phyloP scores from a whole-genome alignment of 768 basidiomycete genomes.

The Leccinum uliginosum region DNA sequence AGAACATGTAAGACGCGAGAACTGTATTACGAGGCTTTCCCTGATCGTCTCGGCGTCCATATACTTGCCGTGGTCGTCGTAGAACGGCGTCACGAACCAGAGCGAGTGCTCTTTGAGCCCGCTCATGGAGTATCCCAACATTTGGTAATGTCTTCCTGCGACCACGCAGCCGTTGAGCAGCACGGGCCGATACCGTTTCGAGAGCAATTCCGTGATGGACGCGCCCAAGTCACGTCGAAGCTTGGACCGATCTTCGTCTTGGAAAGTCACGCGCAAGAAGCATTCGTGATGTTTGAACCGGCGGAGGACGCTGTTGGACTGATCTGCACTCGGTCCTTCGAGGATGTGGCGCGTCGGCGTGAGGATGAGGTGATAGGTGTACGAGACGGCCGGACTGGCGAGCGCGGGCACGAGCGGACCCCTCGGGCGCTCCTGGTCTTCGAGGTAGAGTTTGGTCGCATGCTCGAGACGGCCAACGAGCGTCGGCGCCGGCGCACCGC shows the following conservation, averaged over 20 bases:
- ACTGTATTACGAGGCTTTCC: conserved; percentile 29
- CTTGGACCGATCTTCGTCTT: conserved; percentile 41
- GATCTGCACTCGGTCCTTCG: conserved; percentile 37
- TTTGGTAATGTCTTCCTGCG: conserved; percentile 42
- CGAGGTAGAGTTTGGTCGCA: conserved; percentile 17
- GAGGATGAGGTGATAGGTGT: conserved; percentile 36
- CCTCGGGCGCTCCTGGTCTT: conserved; percentile 23
- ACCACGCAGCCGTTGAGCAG: conserved; percentile 34
- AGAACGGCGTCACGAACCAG: conserved; percentile 46
- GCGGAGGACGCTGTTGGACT: conserved; percentile 36
- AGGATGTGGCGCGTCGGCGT: conserved; percentile 38
- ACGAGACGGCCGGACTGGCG: conserved; percentile 18
- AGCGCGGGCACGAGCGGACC: conserved; percentile 23
- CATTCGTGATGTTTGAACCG: conserved; percentile 36
- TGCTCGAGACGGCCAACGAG: conserved; percentile 13
- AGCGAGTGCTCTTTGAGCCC: conserved; percentile 47
- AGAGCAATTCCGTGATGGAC: conserved; percentile 32
- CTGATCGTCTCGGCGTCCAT: conserved; percentile 30
- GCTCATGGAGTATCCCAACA: conserved; percentile 52
- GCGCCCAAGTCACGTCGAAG: conserved; percentile 31
- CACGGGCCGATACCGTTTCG: conserved; percentile 31
- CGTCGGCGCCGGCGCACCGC: conserved; percentile 1
- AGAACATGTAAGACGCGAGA: not conserved
- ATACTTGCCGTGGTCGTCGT: conserved; percentile 16
- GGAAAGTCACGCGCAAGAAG: conserved; percentile 46